A percentile compares a stretch with the other conserved stretches of the same genome.
Conservation (phyloP, 2,329 filamentous ascomycete species). For the Ophiosphaerella herpotricha region DNA sequence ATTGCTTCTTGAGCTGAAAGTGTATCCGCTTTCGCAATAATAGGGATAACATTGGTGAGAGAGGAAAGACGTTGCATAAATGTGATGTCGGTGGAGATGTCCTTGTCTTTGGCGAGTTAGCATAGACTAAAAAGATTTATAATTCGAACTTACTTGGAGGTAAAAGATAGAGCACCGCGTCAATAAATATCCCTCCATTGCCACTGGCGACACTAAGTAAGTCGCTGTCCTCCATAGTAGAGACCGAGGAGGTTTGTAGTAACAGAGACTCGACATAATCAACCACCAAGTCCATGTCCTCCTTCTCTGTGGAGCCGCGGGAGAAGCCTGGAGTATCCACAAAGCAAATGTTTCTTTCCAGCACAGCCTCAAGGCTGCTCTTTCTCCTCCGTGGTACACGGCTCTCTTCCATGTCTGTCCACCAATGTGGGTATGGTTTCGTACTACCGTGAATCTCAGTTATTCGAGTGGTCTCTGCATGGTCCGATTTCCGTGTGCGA, state of each 20-base stretch:
- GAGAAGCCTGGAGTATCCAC: slow-evolving; percentile 77
- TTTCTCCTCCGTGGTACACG: slow-evolving; percentile 62
- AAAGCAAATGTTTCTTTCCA: slow-evolving; percentile 93
- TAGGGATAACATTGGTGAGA: slow-evolving; percentile 82
- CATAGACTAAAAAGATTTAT: background rate
- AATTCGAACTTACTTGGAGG: slow-evolving; percentile 61
- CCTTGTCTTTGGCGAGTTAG: slow-evolving; percentile 38
- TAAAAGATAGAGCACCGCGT: slow-evolving; percentile 84
- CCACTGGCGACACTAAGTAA: slow-evolving; percentile 78
- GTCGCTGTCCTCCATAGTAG: slow-evolving; percentile 71
- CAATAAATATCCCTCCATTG: slow-evolving; percentile 80
- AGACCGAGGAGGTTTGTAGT: slow-evolving; percentile 64
- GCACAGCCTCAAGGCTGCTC: slow-evolving; percentile 73
- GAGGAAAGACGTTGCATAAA: slow-evolving; percentile 71
- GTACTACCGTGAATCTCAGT: slow-evolving; percentile 54
- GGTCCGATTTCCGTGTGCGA: slow-evolving; percentile 28
- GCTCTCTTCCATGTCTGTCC: slow-evolving; percentile 75
- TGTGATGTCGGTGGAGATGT: slow-evolving; percentile 65
- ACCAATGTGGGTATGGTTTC: slow-evolving; percentile 81
- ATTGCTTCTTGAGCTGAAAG: slow-evolving; percentile 63
- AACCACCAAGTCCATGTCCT: slow-evolving; percentile 48
- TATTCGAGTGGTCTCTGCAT: slow-evolving; percentile 32
- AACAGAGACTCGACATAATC: slow-evolving; percentile 76
- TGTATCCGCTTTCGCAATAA: slow-evolving; percentile 78
- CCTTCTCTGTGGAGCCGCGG: slow-evolving; percentile 46